Conservation (phyloP, 169 alveolate genomes). For the Amoebophrya sp. region DNA sequence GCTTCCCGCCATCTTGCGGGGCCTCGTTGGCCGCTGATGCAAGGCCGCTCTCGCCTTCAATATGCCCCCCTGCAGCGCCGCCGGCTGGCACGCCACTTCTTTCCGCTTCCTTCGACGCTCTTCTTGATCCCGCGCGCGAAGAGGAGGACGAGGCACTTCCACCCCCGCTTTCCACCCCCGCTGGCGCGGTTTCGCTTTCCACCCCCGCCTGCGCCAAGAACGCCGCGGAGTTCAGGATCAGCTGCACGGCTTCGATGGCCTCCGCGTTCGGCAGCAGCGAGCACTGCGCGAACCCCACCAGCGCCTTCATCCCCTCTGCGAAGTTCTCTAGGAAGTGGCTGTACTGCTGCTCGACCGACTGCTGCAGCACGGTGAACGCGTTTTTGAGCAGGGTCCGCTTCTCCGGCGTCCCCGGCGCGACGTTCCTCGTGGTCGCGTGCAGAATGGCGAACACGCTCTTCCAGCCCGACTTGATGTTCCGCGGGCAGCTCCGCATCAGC, state of each 20-base stretch:
- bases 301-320: neutral
- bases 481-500: neutral
- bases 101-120: neutral
- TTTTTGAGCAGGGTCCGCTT: neutral
- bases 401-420: neutral
- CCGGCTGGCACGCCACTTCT: neutral
- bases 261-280: neutral
- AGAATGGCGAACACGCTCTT: neutral
- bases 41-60: neutral
- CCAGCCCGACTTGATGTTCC: slow-evolving; percentile 26
- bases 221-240: neutral
- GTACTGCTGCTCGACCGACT: neutral
- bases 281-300: slow-evolving; percentile 18
- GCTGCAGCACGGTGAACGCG: neutral
- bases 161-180: too few species aligned
- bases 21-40: neutral
- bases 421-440: neutral
- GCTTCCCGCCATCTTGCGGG: too few species aligned
- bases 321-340: neutral
- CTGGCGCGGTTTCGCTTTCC: too few species aligned
- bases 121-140: neutral
- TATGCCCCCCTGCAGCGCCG: neutral
- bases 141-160: neutral
- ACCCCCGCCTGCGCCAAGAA: neutral
- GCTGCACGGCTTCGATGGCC: neutral